These are phyloP conservation scores for Pyricularia grisea DNA, from an alignment of 2,329 filamentous ascomycete genomes.

Conservation along the genomic window DNA sequence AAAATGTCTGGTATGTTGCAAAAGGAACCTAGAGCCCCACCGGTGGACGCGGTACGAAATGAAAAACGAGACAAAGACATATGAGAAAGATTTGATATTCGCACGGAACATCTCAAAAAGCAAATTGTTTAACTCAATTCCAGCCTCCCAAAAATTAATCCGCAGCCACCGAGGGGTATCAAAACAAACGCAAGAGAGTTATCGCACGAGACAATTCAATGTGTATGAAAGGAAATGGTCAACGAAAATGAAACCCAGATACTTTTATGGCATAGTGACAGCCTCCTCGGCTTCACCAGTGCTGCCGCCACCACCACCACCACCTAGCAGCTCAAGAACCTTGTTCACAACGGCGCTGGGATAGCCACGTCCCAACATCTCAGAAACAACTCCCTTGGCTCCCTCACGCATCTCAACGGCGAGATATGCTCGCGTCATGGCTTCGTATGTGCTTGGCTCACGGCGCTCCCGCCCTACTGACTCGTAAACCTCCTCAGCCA, in stretches of 20 bases:
- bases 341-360: constrained; percentile 87
- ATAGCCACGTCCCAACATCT: constrained; percentile 87
- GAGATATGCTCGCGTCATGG: constrained; percentile 91
- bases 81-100: neutral
- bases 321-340: constrained; percentile 79
- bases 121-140: neutral
- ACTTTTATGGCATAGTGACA: constrained; percentile 10
- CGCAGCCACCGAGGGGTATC: constrained; percentile 17
- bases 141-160: neutral
- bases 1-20: neutral
- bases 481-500: constrained; percentile 71
- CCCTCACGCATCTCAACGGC: constrained; percentile 69
- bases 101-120: neutral
- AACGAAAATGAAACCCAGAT: neutral
- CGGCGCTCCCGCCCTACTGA: constrained; percentile 68
- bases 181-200: constrained; percentile 8
- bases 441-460: constrained; percentile 96
- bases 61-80: neutral
- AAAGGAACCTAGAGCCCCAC: neutral
- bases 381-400: constrained; percentile 71
- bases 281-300: constrained; percentile 34
- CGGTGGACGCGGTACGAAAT: neutral
- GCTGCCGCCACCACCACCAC: constrained; percentile 41
- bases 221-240: neutral
- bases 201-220: neutral